phyloP scores from a whole-genome alignment of 495 filamentous ascomycete genomes.

The Penicillium cataractarum region DNA sequence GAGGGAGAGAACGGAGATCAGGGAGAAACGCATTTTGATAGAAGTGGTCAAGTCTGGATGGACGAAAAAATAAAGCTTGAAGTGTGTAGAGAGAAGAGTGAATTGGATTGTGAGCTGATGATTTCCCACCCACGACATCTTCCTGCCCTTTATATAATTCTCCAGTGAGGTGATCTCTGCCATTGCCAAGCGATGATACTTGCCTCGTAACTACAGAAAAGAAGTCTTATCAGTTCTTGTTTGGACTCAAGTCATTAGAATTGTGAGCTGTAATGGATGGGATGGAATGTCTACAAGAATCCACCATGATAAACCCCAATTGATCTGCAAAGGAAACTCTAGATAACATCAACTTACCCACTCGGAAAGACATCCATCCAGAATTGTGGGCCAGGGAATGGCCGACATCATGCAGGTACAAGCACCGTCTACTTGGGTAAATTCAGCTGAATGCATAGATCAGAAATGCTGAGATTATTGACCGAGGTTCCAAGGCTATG shows the following conservation, averaged over 20 bases:
- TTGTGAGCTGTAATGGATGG: not conserved
- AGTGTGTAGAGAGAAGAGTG: slow-evolving; percentile 5
- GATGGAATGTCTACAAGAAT: not conserved
- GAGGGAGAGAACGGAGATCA: slow-evolving; percentile 32
- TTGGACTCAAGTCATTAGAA: not conserved
- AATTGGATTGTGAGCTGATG: not conserved
- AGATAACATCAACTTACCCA: slow-evolving; percentile 17
- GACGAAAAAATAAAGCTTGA: too few relatives aligned
- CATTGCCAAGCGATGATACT: not conserved
- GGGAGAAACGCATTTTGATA: slow-evolving; percentile 37
- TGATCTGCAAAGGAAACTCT: slow-evolving; percentile 19
- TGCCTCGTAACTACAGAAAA: not conserved
- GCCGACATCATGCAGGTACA: slow-evolving; percentile 9
- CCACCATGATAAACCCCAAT: not conserved
- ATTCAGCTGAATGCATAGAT: not conserved
- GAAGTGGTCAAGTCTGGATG: not conserved
- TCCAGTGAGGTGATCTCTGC: not conserved
- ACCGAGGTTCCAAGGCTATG: slow-evolving; percentile 5
- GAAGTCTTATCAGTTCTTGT: not conserved
- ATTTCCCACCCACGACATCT: slow-evolving; percentile 3
- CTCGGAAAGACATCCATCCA: not conserved
- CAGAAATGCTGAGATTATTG: not conserved
- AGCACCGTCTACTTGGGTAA: not conserved
- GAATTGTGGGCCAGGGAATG: not conserved
- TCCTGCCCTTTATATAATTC: slow-evolving; percentile 25